These are phyloP conservation scores for Neurospora tetraspora DNA, from an alignment of 495 filamentous ascomycete genomes.

Conservation along the genomic window DNA sequence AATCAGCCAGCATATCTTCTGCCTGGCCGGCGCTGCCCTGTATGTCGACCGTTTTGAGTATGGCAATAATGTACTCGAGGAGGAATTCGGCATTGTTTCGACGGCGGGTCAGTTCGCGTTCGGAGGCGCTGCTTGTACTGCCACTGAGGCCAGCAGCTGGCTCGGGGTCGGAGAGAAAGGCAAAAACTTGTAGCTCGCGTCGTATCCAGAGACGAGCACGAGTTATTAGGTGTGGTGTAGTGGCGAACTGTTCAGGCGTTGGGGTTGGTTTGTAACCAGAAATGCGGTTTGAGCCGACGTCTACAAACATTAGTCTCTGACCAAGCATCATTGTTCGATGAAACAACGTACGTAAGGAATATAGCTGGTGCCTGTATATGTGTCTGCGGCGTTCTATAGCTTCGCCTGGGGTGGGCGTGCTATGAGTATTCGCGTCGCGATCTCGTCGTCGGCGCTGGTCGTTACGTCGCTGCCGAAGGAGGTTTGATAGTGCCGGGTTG, in stretches of 20 bases:
- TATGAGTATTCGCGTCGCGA: conserved; percentile 4
- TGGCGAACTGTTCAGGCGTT: conserved; percentile 53
- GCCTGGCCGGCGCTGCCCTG: conserved; percentile 72
- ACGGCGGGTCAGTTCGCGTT: conserved; percentile 32
- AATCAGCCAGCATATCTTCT: conserved; percentile 80
- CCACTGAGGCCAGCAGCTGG: conserved; percentile 15
- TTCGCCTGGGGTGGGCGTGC: conserved; percentile 30
- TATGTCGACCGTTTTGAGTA: conserved; percentile 84
- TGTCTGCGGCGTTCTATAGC: conserved; percentile 59
- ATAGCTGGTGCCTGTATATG: conserved; percentile 68
- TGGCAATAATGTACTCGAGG: conserved; percentile 78
- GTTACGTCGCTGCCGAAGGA: neutral
- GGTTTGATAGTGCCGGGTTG: neutral
- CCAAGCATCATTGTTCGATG: accelerated
- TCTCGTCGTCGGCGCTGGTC: conserved; percentile 15
- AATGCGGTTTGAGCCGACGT: conserved; percentile 63
- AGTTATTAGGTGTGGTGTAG: conserved; percentile 57
- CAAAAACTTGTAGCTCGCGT: conserved; percentile 80
- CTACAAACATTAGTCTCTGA: neutral
- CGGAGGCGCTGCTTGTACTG: conserved; percentile 16
- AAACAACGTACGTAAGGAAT: conserved; percentile 42
- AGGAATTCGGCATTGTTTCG: conserved; percentile 80
- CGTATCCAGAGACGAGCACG: conserved; percentile 83
- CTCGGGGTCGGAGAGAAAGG: conserved; percentile 43
- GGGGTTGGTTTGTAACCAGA: conserved; percentile 72